Evolutionary conservation across 805 yeast species (phyloP), one percentile per base, ranked within the genome.

Genomic region (Spathaspora sp.): DNA sequence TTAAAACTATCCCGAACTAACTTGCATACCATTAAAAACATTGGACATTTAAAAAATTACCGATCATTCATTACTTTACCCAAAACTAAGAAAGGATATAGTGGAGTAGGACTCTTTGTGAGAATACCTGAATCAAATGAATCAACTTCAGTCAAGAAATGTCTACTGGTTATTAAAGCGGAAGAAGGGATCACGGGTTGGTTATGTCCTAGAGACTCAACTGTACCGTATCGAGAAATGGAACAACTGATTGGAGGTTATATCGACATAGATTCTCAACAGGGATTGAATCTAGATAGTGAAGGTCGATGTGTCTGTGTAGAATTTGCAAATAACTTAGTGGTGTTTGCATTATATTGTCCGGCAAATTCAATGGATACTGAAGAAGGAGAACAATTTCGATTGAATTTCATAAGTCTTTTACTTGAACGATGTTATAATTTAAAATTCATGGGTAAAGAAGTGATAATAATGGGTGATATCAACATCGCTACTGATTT

Each of bases 151-250:
- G 58, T 64, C 17, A 63, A 59, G 49, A 61, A 64, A 17, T 63
- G 76, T 2, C 62, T 91, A 23, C 68, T 75, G 2, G 89, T 90
- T 0, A 48, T 79, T 2, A 82, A 80, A 56, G 97, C 92, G 0
- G 98, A 94, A 63, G 97, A 93, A 66, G 99, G 99, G 0, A 72
- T 94, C 7, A 87, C 97, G 0, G 99, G 98, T 0, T 68, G 71
- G 53, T 62, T 83, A 28, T 5, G 35, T 14, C 35, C 35, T 4
- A 31, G 35, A 14, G 8, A 31, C 8, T 31, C 35, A 31, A 31
- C 4, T 4, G 4, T 31, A 31, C 57, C 57, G 29, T 62, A 56
- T 44, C 51, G 62, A 43, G n/a, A 10, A 31, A 31, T 31, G 35
- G 46, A 58, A 66, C 28, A 51, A 10, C 57, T 78, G 5, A 87